A percentile compares a stretch with the other conserved stretches of the same genome.
These are phyloP conservation scores for Sporothrix humicola DNA, from an alignment of 2,329 filamentous ascomycete species.

Conservation along the genomic window DNA sequence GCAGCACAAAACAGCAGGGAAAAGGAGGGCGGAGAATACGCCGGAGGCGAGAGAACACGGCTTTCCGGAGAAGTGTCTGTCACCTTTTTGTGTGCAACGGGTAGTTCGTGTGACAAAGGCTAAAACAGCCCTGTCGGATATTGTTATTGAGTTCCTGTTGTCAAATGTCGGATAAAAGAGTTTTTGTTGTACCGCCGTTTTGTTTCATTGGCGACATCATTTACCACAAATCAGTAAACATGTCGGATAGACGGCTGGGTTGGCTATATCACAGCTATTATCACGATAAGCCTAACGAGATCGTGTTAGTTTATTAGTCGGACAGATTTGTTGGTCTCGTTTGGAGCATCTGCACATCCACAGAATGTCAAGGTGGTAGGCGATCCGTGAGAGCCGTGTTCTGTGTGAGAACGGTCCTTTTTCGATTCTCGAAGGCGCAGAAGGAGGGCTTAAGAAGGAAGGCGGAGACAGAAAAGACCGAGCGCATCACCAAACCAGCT, in stretches of 20 bases:
- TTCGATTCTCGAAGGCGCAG: conserved; percentile 4
- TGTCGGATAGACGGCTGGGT: conserved; percentile 8
- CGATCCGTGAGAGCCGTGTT: conserved; percentile 13
- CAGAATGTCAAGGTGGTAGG: conserved; percentile 12
- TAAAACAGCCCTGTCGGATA: not conserved
- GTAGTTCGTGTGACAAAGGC: not conserved
- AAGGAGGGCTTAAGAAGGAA: conserved; percentile 4
- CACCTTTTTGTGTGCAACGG: not conserved
- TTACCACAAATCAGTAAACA: not conserved
- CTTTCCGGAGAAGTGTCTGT: not conserved
- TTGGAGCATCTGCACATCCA: not conserved
- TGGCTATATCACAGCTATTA: not conserved
- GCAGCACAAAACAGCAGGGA: not conserved
- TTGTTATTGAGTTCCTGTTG: not conserved
- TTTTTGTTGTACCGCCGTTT: conserved; percentile 17
- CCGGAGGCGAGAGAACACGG: not conserved
- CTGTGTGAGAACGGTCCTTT: not conserved
- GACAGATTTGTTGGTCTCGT: not conserved
- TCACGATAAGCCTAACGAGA: not conserved
- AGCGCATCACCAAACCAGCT: not conserved
- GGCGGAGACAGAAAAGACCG: not conserved
- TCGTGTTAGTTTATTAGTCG: not conserved
- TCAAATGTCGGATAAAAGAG: not conserved
- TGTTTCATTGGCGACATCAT: conserved; percentile 8
- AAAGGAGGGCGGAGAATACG: not conserved